phyloP scores from a whole-genome alignment of 1,284 basidiomycete genomes.

The Chalciporus piperatoides region DNA sequence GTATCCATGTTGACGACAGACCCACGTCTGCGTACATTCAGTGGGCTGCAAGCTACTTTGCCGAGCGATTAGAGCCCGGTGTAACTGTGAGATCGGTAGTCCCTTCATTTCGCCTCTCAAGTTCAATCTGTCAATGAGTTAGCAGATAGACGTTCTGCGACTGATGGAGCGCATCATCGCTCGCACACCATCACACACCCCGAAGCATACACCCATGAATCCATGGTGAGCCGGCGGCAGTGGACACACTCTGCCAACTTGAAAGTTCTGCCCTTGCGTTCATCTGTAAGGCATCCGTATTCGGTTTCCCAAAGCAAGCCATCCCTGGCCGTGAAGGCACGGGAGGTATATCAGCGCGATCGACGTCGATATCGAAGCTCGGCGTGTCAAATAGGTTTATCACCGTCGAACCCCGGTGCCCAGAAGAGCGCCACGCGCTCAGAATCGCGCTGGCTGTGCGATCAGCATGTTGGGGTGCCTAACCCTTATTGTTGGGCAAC shows the following conservation, averaged over 20 bases:
- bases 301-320: conserved; percentile 22
- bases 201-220: background rate
- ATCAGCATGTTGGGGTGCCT: conserved; percentile 8
- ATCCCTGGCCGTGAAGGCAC: conserved; percentile 17
- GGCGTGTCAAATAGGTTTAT: conserved; percentile 17
- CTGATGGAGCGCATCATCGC: background rate
- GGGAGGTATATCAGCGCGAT: conserved; percentile 25
- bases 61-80: background rate
- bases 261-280: conserved; percentile 19
- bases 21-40: background rate
- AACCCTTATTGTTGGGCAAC: conserved; percentile 18
- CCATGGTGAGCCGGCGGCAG: background rate
- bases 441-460: conserved; percentile 26
- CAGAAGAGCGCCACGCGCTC: conserved; percentile 18
- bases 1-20: background rate
- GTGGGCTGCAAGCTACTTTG: background rate
- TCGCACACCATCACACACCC: background rate
- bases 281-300: conserved; percentile 11
- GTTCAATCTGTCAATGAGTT: conserved; percentile 3
- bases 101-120: conserved; percentile 9
- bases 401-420: conserved; percentile 19
- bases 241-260: conserved; percentile 10
- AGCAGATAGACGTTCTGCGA: background rate
- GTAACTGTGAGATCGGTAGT: background rate
- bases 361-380: conserved; percentile 27